These are phyloP conservation scores for Hydrangea macrophylla DNA, from an alignment of 148 eudicot genomes.

Conservation along the genomic window DNA sequence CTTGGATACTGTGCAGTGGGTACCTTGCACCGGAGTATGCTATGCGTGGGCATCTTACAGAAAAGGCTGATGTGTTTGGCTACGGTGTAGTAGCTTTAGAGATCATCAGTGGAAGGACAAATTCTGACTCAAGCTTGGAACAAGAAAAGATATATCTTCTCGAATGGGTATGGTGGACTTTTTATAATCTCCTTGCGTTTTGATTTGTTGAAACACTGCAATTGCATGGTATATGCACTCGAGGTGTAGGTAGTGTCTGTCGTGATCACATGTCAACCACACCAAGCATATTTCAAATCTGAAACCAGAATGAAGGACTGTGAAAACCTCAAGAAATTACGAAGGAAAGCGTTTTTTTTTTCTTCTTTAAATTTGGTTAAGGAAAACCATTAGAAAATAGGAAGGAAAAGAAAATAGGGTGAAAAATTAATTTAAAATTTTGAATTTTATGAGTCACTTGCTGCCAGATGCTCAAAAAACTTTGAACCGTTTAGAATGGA, in stretches of 20 bases:
- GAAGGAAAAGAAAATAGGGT: too few relatives aligned
- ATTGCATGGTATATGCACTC: neutral
- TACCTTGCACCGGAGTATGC: slow-evolving; percentile 99
- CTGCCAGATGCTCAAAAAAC: too few relatives aligned
- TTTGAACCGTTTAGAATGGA: too few relatives aligned
- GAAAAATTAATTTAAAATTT: too few relatives aligned
- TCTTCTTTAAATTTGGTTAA: too few relatives aligned
- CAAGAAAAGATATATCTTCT: slow-evolving; percentile 69
- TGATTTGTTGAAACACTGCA: neutral
- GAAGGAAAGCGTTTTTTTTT: too few relatives aligned
- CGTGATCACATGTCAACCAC: neutral
- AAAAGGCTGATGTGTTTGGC: slow-evolving; percentile 88
- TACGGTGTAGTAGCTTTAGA: slow-evolving; percentile 87
- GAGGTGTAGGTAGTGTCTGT: neutral
- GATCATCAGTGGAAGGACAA: slow-evolving; percentile 74
- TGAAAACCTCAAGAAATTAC: neutral
- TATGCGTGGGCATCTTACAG: slow-evolving; percentile 90
- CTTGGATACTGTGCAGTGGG: slow-evolving; percentile 44
- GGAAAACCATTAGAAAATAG: too few relatives aligned
- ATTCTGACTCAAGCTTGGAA: slow-evolving; percentile 52
- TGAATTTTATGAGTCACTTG: too few relatives aligned
- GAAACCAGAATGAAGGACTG: neutral
- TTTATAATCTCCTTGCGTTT: neutral
- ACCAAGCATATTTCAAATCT: neutral
- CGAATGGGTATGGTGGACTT: slow-evolving; percentile 62